Evolutionary conservation across 257 asterid species (phyloP).

Genomic region (Salvia hispanica): DNA sequence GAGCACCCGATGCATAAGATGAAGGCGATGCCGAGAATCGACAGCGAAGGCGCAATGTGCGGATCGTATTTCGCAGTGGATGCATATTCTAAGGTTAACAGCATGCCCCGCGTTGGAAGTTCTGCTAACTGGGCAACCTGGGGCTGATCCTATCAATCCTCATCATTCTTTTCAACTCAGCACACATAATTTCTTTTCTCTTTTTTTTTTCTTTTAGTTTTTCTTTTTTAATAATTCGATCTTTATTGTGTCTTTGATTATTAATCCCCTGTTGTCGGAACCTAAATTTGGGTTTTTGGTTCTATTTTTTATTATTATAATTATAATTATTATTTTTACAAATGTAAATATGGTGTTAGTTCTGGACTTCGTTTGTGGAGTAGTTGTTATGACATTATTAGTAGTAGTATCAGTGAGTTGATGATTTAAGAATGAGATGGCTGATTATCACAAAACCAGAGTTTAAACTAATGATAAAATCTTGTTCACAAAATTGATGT

Average conservation of each 20-base stretch:
- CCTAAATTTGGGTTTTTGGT: constrained; percentile 34
- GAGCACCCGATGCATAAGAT: constrained; percentile 89
- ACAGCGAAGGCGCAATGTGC: constrained; percentile 92
- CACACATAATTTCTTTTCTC: not conserved
- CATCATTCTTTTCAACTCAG: too few species aligned
- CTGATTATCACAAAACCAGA: not conserved
- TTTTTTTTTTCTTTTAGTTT: not conserved
- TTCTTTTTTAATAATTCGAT: not conserved
- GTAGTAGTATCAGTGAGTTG: too few species aligned
- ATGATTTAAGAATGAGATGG: too few species aligned
- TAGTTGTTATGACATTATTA: too few species aligned
- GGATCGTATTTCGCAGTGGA: constrained; percentile 91
- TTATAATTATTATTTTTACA: too few species aligned
- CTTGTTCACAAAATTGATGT: not conserved
- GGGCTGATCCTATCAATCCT: constrained; percentile 35
- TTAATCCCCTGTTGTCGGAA: constrained; percentile 23
- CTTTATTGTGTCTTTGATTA: not conserved
- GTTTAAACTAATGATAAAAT: not conserved
- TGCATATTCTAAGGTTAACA: constrained; percentile 56
- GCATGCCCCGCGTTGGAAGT: constrained; percentile 99
- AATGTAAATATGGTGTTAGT: too few species aligned
- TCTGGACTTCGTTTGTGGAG: too few species aligned
- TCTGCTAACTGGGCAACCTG: constrained; percentile 87
- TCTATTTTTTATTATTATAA: not conserved
- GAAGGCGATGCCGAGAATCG: constrained; percentile 95